Base-by-base conservation (phyloP, 345 rosid species). In the Brassica incana region DNA sequence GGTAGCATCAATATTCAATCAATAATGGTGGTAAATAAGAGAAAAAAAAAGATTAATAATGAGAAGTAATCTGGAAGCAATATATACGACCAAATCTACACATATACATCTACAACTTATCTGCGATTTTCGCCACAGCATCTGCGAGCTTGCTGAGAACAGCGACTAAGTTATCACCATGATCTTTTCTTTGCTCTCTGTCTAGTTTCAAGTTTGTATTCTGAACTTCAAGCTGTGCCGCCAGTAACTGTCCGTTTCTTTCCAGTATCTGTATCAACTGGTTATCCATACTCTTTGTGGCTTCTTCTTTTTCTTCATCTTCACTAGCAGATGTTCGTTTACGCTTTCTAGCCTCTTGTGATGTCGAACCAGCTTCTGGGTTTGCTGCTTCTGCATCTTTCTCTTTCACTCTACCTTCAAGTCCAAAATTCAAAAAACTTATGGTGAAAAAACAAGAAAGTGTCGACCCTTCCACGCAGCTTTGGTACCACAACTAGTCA, bases 131-230 rank as follows among this genome's bases (percentile, higher is more conserved):
- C 5, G 87, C 91, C 18, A 95, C 82, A 69, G 96, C 99, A 16
- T 93, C 96, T 4, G 98, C 98, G 1, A 95, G 95, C 85, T 93
- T 93, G 50, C 82, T 88, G 59, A 95, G 98, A 65, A 90, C 99
- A 61, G 85, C 83, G 69, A 95, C 90, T 76, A 95, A 56, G 84
- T 85, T 86, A 73, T 85, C 86, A 29, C 87, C 83, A 3, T 91
- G 96, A 74, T 88, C 88, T 81, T 87, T 93, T 71, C 98, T 77
- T 85, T 93, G 99, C 86, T 93, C 96, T 69, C 98, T 78, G 73
- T 91, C 98, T 84, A 89, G 78, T 74, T 80, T 88, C 27, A 83
- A 86, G 72, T 88, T 85, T 79, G 52, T 83, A 85, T 88, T 93
- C 81, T 95, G 99, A 70, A 89, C 88, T 85, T 93, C 93, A 16